Conservation (phyloP, 345 rosid genomes). For the Raphanus sativus region DNA sequence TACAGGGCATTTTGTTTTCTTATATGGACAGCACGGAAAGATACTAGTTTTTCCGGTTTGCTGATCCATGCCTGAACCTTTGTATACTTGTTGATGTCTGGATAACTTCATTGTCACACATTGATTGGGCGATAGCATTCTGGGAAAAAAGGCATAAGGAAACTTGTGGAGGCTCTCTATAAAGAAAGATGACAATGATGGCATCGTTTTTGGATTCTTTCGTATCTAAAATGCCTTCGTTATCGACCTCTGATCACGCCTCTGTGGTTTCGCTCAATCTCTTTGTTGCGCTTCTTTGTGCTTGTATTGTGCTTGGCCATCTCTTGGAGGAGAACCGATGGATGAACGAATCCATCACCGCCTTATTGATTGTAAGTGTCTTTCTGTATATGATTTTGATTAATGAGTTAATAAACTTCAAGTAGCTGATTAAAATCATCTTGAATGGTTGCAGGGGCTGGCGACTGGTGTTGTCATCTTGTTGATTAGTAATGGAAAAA, state of each 20-base stretch:
- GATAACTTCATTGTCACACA: neutral
- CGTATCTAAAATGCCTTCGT: constrained; percentile 39
- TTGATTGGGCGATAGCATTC: constrained; percentile 2
- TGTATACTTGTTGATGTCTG: no score
- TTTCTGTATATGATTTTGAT: no score
- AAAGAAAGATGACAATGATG: constrained; percentile 39
- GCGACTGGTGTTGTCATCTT: constrained; percentile 74
- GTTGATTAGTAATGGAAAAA: constrained; percentile 78
- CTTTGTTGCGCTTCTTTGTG: constrained; percentile 90
- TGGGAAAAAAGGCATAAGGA: neutral
- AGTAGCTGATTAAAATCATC: neutral
- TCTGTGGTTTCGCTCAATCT: constrained; percentile 91
- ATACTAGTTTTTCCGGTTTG: constrained; percentile 17
- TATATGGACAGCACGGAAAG: constrained; percentile 39
- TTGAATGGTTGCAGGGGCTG: constrained; percentile 61
- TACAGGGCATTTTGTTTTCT: neutral
- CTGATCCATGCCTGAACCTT: constrained; percentile 28
- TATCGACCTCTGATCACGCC: constrained; percentile 76
- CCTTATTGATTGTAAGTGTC: constrained; percentile 77
- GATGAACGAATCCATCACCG: constrained; percentile 97
- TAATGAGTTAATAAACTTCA: no score
- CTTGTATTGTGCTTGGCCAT: constrained; percentile 95
- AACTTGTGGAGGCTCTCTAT: constrained; percentile 13
- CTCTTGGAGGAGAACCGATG: constrained; percentile 92
- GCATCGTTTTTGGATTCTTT: constrained; percentile 33